A percentile compares a stretch with the other conserved stretches of the same genome.
Conservation (phyloP, 345 rosid genomes). For the Eutrema japonicum region DNA sequence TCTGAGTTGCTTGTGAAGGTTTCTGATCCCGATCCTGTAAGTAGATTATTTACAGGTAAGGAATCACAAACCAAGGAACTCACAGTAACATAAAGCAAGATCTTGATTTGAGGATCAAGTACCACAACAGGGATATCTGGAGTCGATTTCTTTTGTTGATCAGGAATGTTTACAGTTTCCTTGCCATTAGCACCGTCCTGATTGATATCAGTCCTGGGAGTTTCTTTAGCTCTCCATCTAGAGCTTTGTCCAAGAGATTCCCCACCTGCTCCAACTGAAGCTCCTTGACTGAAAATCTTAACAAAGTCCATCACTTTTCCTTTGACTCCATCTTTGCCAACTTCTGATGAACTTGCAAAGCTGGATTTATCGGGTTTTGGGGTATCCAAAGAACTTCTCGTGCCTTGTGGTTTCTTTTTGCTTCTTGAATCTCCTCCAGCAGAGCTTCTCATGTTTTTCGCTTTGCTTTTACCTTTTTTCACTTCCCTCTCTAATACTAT, state of each 20-base stretch:
- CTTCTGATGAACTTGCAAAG: constrained; percentile 46
- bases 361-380: constrained; percentile 44
- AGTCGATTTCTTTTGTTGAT: constrained; percentile 27
- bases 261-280: constrained; percentile 45
- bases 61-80: constrained; percentile 10
- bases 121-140: constrained; percentile 45
- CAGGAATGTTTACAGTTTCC: constrained; percentile 39
- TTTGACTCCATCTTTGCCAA: constrained; percentile 47
- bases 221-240: constrained; percentile 48
- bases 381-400: constrained; percentile 30
- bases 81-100: constrained; percentile 1
- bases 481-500: constrained; percentile 35
- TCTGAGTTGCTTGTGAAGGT: constrained; percentile 37
- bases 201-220: constrained; percentile 36
- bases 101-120: constrained; percentile 13
- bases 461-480: constrained; percentile 49
- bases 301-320: constrained; percentile 86
- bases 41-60: background rate
- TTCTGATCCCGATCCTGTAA: constrained; percentile 31
- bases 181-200: constrained; percentile 22
- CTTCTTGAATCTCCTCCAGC: constrained; percentile 45
- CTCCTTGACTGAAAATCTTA: constrained; percentile 70
- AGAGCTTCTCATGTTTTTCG: constrained; percentile 41
- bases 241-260: constrained; percentile 50
- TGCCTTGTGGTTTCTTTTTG: constrained; percentile 49